Evolutionary conservation across 164 flowering plant genomes (phyloP).

Genomic region (Dillenia turbinata): DNA sequence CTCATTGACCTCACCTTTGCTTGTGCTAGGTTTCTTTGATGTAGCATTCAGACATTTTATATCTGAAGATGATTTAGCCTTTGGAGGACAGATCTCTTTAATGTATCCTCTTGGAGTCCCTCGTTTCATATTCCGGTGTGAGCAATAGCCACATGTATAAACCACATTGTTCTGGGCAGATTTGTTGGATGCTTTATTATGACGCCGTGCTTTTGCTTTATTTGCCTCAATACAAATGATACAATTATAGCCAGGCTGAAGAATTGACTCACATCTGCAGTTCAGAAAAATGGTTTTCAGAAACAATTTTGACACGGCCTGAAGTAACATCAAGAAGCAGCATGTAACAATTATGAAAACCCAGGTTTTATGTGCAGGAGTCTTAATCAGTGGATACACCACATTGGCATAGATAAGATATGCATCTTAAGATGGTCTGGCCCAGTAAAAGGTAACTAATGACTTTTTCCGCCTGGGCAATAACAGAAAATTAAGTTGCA

Average conservation of each 20-base stretch:
- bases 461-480: no score
- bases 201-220: slow-evolving; percentile 25
- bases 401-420: no score
- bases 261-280: slow-evolving; percentile 76
- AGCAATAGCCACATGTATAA: slow-evolving; percentile 72
- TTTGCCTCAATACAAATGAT: slow-evolving; percentile 60
- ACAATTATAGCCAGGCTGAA: slow-evolving; percentile 74
- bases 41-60: slow-evolving; percentile 1
- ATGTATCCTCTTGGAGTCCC: slow-evolving; percentile 66
- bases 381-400: no score
- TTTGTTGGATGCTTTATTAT: slow-evolving; percentile 20
- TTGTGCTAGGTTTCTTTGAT: background rate
- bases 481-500: no score
- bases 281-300: slow-evolving; percentile 7
- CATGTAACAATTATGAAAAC: no score
- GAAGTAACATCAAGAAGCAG: background rate
- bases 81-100: slow-evolving; percentile 43
- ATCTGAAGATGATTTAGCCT: slow-evolving; percentile 18
- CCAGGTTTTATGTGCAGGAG: no score
- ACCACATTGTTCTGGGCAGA: slow-evolving; percentile 50
- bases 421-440: no score
- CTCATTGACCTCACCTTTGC: slow-evolving; percentile 3
- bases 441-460: no score
- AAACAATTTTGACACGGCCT: background rate
- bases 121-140: slow-evolving; percentile 49